Base-by-base conservation (phyloP, 2,329 filamentous ascomycete species). In the Ophiosphaerella herpotricha region DNA sequence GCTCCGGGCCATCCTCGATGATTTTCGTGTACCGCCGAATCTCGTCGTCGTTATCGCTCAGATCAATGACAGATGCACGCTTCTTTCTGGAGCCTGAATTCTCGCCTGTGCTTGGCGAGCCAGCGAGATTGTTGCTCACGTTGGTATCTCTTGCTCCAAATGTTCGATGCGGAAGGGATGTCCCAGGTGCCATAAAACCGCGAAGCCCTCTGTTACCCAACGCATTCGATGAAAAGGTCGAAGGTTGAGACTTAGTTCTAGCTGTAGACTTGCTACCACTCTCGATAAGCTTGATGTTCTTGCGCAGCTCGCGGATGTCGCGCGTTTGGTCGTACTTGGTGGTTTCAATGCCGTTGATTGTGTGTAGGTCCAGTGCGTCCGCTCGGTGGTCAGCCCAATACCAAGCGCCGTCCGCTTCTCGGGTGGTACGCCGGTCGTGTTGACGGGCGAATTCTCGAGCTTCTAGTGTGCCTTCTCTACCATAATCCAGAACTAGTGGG, bases 371-470 rank as follows among this genome's bases (percentile, higher is more conserved):
- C 0, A 86, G 75, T 0, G 82, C 80, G 40, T 85, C 79, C 0
- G 78, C 78, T 1, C 84, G 76, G 18, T 74, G 75, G 44, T 86
- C 82, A 0, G 77, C 82, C 78, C 81, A 84, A 63, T 80, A 83
- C 82, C 82, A 86, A 0, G 70, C 67, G 23, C 77, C 74, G 12
- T 71, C 75, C 0, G 37, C 16, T 6, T 46, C 41, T 12, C 34
- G 3, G 2, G 55, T 38, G 24, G 85, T 81, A 2, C 82, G 80
- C 1, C 70, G 53, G 49, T 86, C 81, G 13, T 75, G 69, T 11
- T 71, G 54, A 0, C 66, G 60, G 1, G 80, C 77, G 58, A 77
- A 84, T 1, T 64, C 57, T 2, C 83, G 76, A 1, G 75, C 81
- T n/a, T 73, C 68, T 0, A 75, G 41, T 1, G 82, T 67, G 2